Percentiles rank a stretch among this genome's conserved stretches.
Evolutionary conservation across 1,284 basidiomycete species (phyloP).

Genomic region (Marasmius tenuissimus): DNA sequence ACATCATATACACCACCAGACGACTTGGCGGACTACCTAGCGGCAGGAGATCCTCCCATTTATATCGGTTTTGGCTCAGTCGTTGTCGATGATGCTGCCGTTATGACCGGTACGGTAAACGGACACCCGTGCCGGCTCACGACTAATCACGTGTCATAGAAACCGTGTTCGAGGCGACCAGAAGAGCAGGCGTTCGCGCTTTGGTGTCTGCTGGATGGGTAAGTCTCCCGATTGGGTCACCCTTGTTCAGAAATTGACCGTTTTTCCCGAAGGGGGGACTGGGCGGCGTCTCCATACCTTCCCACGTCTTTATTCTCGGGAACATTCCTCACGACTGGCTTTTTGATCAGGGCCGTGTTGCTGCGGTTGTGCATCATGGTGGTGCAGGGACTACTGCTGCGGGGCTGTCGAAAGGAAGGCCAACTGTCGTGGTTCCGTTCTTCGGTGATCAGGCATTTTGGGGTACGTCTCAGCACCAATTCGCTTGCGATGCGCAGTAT

Average conservation of each 20-base stretch:
- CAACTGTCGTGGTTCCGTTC: slow-evolving; percentile 68
- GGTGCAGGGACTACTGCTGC: slow-evolving; percentile 69
- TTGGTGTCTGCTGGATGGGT: slow-evolving; percentile 64
- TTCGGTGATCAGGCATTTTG: slow-evolving; percentile 67
- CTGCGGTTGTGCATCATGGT: slow-evolving; percentile 72
- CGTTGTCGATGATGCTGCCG: slow-evolving; percentile 58
- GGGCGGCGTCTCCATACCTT: slow-evolving; percentile 42
- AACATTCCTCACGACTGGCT: slow-evolving; percentile 75
- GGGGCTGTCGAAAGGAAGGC: slow-evolving; percentile 60
- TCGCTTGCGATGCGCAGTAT: slow-evolving; percentile 1
- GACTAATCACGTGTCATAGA: slow-evolving; percentile 26
- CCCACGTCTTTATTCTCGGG: slow-evolving; percentile 59
- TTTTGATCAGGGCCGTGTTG: slow-evolving; percentile 54
- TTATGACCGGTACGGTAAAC: slow-evolving; percentile 44
- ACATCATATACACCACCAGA: slow-evolving; percentile 45
- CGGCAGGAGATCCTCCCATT: slow-evolving; percentile 51
- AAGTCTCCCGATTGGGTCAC: slow-evolving; percentile 19
- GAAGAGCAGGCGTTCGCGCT: slow-evolving; percentile 52
- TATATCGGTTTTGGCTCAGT: slow-evolving; percentile 71
- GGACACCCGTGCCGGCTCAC: neutral
- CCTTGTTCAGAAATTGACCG: neutral
- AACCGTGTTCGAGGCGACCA: slow-evolving; percentile 57
- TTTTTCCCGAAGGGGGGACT: neutral
- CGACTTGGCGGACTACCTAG: slow-evolving; percentile 49
- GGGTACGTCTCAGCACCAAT: slow-evolving; percentile 25